Conservation (phyloP, 805 yeast species). For the Hanseniaspora thailandica region DNA sequence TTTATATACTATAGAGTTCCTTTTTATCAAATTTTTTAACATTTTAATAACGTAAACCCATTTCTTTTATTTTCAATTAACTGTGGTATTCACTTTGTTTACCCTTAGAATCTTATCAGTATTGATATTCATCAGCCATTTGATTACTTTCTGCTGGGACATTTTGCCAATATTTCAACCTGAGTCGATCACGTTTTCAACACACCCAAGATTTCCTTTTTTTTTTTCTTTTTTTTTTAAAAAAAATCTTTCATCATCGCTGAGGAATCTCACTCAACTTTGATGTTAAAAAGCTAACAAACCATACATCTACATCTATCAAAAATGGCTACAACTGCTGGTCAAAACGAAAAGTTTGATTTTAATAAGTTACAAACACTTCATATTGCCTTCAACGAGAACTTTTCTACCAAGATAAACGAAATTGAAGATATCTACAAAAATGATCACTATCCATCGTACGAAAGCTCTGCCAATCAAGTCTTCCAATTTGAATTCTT, state of each 20-base stretch:
- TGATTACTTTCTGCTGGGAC: neutral
- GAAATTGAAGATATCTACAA: neutral
- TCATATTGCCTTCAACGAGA: constrained; percentile 1
- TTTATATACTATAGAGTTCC: no score
- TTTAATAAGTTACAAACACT: neutral
- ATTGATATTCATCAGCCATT: neutral
- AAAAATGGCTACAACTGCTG: neutral
- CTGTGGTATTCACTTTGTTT: no score
- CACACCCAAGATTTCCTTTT: neutral
- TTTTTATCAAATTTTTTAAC: no score
- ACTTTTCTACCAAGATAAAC: neutral
- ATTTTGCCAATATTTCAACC: neutral
- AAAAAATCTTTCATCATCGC: neutral
- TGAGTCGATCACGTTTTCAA: neutral
- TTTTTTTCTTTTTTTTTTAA: no score
- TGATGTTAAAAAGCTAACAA: no score
- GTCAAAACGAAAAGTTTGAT: neutral
- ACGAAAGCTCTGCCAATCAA: neutral
- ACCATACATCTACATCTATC: neutral
- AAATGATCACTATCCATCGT: neutral
- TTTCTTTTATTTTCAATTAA: no score
- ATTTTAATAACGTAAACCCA: neutral
- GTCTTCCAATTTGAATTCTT: constrained; percentile 18
- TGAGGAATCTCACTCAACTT: no score
- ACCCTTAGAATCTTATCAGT: no score